Percentiles rank a stretch among this genome's conserved stretches.
Conservation (phyloP, 2,329 filamentous ascomycete species). For the Cryphonectria radicalis region DNA sequence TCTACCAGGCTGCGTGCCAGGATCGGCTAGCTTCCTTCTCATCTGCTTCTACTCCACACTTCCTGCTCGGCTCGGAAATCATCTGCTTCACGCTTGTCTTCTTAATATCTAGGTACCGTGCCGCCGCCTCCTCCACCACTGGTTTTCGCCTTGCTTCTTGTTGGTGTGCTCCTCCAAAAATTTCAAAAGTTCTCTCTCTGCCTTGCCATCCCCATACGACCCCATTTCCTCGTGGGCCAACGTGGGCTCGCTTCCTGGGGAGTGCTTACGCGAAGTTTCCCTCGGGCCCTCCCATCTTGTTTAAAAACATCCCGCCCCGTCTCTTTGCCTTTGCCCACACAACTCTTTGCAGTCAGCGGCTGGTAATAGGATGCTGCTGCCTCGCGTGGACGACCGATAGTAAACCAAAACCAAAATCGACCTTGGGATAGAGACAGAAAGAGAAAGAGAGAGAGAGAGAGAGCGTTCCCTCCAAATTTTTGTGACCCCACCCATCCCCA, state of each 20-base stretch:
- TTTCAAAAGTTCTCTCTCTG: neutral
- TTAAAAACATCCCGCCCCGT: neutral
- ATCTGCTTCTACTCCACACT: conserved; percentile 30
- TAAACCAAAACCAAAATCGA: conserved; percentile 1
- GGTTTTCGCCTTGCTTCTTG: neutral
- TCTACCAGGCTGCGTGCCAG: conserved; percentile 20
- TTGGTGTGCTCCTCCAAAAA: conserved; percentile 19
- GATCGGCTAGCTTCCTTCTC: conserved; percentile 30
- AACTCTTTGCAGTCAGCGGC: conserved; percentile 2
- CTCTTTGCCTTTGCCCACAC: neutral
- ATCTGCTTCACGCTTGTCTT: conserved; percentile 22
- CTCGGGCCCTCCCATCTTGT: neutral
- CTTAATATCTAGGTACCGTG: conserved; percentile 28
- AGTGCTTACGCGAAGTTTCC: conserved; percentile 5
- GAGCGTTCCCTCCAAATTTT: neutral
- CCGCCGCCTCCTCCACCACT: conserved; percentile 21
- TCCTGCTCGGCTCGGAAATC: conserved; percentile 24
- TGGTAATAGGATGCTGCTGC: conserved; percentile 14
- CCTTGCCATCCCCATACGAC: neutral
- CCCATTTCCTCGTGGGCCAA: neutral
- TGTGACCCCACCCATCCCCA: neutral
- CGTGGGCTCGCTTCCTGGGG: neutral
- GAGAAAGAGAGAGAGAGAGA: neutral
- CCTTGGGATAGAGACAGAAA: neutral
- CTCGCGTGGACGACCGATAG: conserved; percentile 21